Conservation (phyloP, 352 stramenopile genomes). For the Elongisporangium anandrum region DNA sequence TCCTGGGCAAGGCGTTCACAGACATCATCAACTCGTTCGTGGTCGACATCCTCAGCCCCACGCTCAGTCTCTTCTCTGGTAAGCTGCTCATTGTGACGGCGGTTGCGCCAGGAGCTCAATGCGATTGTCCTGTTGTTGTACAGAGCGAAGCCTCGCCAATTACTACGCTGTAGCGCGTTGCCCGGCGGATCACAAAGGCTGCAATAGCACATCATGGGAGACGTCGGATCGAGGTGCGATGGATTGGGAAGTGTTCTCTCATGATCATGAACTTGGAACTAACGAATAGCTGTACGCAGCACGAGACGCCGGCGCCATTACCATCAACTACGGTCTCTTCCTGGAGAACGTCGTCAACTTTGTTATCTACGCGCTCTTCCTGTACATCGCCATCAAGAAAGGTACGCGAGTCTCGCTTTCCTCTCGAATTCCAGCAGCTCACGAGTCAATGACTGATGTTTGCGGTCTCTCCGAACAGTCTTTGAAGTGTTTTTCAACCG, state of each 20-base stretch:
- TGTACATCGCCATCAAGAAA: conserved; percentile 74
- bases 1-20: conserved; percentile 61
- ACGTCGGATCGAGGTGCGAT: conserved; percentile 56
- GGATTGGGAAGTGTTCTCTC: neutral
- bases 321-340: conserved; percentile 69
- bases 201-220: conserved; percentile 46
- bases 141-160: conserved; percentile 58
- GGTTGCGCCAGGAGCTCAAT: neutral
- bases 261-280: neutral
- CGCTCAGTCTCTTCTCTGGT: conserved; percentile 71
- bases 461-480: conserved; percentile 5
- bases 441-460: neutral
- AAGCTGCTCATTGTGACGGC: conserved; percentile 1
- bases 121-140: neutral
- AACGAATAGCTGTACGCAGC: conserved; percentile 21
- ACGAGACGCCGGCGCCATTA: conserved; percentile 49
- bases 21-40: conserved; percentile 74
- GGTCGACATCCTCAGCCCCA: conserved; percentile 52
- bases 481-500: conserved; percentile 60
- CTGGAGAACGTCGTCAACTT: conserved; percentile 73
- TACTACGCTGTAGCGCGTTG: conserved; percentile 57
- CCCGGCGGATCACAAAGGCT: conserved; percentile 22
- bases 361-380: conserved; percentile 63
- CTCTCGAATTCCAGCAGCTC: neutral
- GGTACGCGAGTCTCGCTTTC: conserved; percentile 14